phyloP scores from a whole-genome alignment of 306 rosid species.

The Hippophae rhamnoides region DNA sequence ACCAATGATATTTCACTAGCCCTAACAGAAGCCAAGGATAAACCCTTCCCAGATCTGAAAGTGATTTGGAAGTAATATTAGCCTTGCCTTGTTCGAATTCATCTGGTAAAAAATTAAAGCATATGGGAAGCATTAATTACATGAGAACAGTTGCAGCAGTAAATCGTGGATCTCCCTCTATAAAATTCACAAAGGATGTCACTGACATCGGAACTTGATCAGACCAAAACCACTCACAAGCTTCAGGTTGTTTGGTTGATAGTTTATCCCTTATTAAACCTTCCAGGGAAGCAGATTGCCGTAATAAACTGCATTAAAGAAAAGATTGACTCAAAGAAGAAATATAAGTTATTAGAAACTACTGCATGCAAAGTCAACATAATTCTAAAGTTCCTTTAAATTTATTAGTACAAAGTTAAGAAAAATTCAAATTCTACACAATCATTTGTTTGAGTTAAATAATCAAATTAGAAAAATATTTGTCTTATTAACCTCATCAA shows the following conservation, averaged over 20 bases:
- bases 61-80: slow-evolving; percentile 16
- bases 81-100: slow-evolving; percentile 15
- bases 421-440: neutral
- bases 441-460: neutral
- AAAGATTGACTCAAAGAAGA: slow-evolving; percentile 8
- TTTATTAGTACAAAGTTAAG: neutral
- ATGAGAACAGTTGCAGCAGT: slow-evolving; percentile 55
- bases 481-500: neutral
- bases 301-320: slow-evolving; percentile 58
- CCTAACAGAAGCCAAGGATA: slow-evolving; percentile 29
- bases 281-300: slow-evolving; percentile 76
- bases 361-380: neutral
- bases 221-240: slow-evolving; percentile 87
- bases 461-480: neutral
- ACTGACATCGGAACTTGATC: slow-evolving; percentile 74
- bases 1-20: slow-evolving; percentile 56
- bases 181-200: slow-evolving; percentile 57
- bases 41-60: slow-evolving; percentile 58
- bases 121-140: slow-evolving; percentile 26
- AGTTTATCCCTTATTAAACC: slow-evolving; percentile 70
- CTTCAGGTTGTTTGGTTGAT: slow-evolving; percentile 72
- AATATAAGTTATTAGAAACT: neutral
- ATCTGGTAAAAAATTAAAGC: slow-evolving; percentile 12
- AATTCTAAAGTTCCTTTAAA: too few relatives aligned
- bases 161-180: slow-evolving; percentile 57